phyloP scores from a whole-genome alignment of 495 filamentous ascomycete genomes.

The Aspergillus ostianus region DNA sequence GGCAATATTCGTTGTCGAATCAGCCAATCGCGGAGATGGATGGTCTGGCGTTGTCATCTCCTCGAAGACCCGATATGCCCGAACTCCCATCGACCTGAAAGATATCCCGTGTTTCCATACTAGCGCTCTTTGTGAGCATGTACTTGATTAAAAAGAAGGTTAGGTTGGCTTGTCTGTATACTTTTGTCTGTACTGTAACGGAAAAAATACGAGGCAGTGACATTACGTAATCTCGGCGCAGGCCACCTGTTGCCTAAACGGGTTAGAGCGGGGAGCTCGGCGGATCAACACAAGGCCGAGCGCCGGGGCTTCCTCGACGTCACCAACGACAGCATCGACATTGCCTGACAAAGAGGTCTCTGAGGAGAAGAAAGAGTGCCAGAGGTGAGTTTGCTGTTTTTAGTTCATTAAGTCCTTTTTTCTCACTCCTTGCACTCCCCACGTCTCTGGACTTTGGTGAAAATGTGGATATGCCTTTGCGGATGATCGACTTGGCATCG shows the following conservation, averaged over 20 bases:
- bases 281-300: constrained; percentile 13
- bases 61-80: constrained; percentile 16
- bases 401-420: background rate
- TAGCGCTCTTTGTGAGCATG: background rate
- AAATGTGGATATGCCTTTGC: constrained; percentile 1
- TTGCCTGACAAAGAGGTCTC: background rate
- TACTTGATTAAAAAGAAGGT: background rate
- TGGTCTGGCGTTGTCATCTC: constrained; percentile 8
- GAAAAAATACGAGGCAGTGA: background rate
- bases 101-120: background rate
- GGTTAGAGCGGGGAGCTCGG: constrained; percentile 9
- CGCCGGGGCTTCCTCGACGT: background rate
- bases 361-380: background rate
- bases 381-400: background rate
- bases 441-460: background rate
- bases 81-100: constrained; percentile 17
- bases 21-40: constrained; percentile 17
- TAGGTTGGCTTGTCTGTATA: background rate
- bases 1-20: constrained; percentile 16
- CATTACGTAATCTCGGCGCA: background rate
- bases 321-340: background rate
- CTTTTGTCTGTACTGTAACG: background rate
- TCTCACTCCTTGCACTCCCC: background rate
- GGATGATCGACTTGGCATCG: constrained; percentile 10
- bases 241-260: background rate